Base-by-base conservation (phyloP, 2,329 filamentous ascomycete genomes). In the Thielaviopsis musarum region DNA sequence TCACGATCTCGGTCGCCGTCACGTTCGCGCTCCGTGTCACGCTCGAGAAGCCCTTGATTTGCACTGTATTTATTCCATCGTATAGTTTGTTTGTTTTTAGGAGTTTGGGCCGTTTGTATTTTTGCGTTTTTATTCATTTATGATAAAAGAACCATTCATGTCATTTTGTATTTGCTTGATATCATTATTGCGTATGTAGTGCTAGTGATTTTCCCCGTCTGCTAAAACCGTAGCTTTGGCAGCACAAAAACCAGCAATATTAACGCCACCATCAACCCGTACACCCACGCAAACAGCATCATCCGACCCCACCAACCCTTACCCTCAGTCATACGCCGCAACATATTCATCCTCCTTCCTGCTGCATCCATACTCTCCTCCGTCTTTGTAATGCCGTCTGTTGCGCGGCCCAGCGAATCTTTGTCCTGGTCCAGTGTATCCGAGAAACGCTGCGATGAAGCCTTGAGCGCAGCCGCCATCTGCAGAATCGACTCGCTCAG, bases 281-380 rank as follows among this genome's bases (percentile, higher is more conserved):
- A 87, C 55, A 96, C 90, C 78, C 88, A 86, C 48, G 77, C 85
- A 74, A 93, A 95, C 62, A 96, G 75, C 72, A 91, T 76, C 75
- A 95, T 80, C 57, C 91, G 75, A 5, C 86, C 90, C 82, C 80
- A 89, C 86, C 87, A 94, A 0, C 90, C 90, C 68, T 85, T 84
- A 3, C 90, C 91, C 73, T 96, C 91, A 17, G 85, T 89, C 83
- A 95, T 89, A 57, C 78, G 78, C 65, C 81, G 76, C 68, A 97
- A 70, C 66, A 80, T 77, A 1, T 87, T 85, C 88, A 97, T 94
- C 63, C 82, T 76, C 63, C 81, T 80, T 58, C 82, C 82, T 3
- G 91, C 89, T 1, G 82, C 80, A 62, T 90, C 84, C 79, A 97
- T 85, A 19, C 84, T 84, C 53, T 77, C 73, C 61, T 85, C 83